Conservation (phyloP, 1,284 basidiomycete species). For the Mycena sp. region DNA sequence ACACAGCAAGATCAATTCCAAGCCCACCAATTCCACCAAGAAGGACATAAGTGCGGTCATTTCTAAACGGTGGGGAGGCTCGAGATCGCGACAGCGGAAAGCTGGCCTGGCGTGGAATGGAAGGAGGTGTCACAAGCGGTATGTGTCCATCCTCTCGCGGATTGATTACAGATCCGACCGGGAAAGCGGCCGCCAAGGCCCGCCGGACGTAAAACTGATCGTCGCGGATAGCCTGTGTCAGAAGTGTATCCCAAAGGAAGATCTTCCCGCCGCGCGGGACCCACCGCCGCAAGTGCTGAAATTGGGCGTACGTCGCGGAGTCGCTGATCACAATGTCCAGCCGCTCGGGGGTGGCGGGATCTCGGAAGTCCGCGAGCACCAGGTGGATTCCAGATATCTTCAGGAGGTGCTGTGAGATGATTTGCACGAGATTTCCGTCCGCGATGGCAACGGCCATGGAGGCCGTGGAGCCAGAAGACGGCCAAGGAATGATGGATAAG, state of each 20-base stretch:
- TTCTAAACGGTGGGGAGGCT: too few relatives aligned
- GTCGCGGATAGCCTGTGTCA: neutral
- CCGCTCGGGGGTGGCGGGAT: neutral
- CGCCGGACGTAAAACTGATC: neutral
- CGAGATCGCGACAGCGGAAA: too few relatives aligned
- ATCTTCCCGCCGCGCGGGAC: neutral
- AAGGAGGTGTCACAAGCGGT: too few relatives aligned
- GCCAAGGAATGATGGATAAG: neutral
- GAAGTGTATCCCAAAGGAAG: conserved; percentile 4
- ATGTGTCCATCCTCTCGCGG: too few relatives aligned
- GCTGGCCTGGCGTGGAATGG: too few relatives aligned
- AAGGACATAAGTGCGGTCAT: neutral
- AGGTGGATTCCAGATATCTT: neutral
- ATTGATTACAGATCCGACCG: too few relatives aligned
- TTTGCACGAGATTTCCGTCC: neutral
- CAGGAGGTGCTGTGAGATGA: neutral
- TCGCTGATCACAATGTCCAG: conserved; percentile 14
- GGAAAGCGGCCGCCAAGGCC: neutral
- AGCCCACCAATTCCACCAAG: conserved; percentile 3
- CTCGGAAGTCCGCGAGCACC: neutral
- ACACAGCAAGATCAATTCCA: neutral
- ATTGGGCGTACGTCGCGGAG: neutral
- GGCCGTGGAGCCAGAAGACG: neutral
- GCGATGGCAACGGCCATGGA: neutral
- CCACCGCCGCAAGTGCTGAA: conserved; percentile 6